These are phyloP conservation scores for Allium fistulosum DNA, from an alignment of 106 monocot genomes.

Conservation along the genomic window DNA sequence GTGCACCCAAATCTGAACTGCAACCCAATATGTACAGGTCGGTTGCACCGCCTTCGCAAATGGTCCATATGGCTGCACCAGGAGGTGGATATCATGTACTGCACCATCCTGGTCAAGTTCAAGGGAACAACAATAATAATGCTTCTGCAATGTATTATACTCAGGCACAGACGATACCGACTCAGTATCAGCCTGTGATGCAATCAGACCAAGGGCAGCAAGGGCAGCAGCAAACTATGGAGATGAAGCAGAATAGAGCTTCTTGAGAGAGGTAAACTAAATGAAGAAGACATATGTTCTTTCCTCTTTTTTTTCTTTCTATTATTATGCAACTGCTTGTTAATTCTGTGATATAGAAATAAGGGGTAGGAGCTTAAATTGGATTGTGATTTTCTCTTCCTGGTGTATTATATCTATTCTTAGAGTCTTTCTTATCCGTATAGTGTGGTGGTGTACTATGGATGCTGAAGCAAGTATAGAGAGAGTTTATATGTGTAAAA, in stretches of 20 bases:
- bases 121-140: constrained; percentile 6
- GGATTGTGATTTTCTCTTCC: no score
- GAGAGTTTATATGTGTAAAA: no score
- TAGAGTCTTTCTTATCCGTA: no score
- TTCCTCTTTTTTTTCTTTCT: no score
- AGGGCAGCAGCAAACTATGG: not conserved
- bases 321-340: no score
- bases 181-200: not conserved
- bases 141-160: constrained; percentile 3
- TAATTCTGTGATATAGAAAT: no score
- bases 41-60: not conserved
- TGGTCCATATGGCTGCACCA: constrained; percentile 4
- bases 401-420: no score
- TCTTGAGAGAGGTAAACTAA: not conserved
- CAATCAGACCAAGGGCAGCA: not conserved
- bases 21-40: constrained; percentile 41
- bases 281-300: no score
- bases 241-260: constrained; percentile 3
- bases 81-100: constrained; percentile 33
- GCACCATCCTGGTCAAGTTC: constrained; percentile 11
- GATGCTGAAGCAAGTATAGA: no score
- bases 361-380: no score
- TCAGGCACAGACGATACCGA: not conserved
- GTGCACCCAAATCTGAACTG: constrained; percentile 23
- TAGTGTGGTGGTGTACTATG: no score